Evolutionary conservation across 2,329 filamentous ascomycete genomes (phyloP).

Genomic region (Colletotrichum sp.): DNA sequence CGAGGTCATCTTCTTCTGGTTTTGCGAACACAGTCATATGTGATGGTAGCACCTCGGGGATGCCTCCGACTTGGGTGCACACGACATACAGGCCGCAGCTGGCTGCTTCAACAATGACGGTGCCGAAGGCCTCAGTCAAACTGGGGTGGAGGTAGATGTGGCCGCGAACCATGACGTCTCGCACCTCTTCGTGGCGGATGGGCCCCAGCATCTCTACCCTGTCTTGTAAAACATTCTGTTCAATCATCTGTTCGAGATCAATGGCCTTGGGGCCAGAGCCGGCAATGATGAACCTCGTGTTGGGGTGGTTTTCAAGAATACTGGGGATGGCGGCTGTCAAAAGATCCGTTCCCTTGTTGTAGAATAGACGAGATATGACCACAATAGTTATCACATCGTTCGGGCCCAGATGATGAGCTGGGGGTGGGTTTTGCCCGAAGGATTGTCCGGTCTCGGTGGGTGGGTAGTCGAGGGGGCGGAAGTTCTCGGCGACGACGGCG

Average conservation of each 20-base stretch:
- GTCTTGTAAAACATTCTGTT: slow-evolving; percentile 92
- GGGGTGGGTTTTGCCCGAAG: slow-evolving; percentile 50
- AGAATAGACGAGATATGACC: slow-evolving; percentile 95
- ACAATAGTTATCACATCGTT: slow-evolving; percentile 93
- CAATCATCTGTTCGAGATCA: slow-evolving; percentile 97
- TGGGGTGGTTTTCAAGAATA: slow-evolving; percentile 86
- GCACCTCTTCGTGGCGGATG: slow-evolving; percentile 93
- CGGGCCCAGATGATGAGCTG: slow-evolving; percentile 74
- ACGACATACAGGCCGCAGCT: slow-evolving; percentile 96
- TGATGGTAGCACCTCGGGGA: slow-evolving; percentile 91
- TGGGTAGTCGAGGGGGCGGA: slow-evolving; percentile 66
- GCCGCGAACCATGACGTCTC: slow-evolving; percentile 95
- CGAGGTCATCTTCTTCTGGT: slow-evolving; percentile 94
- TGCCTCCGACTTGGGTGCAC: slow-evolving; percentile 93
- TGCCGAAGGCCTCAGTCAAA: slow-evolving; percentile 95
- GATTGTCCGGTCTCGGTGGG: slow-evolving; percentile 27
- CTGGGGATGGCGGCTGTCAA: slow-evolving; percentile 95
- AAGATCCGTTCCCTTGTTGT: slow-evolving; percentile 97
- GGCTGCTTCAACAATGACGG: slow-evolving; percentile 95
- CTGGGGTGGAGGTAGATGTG: slow-evolving; percentile 97
- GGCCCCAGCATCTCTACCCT: slow-evolving; percentile 91
- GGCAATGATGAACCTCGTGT: slow-evolving; percentile 95
- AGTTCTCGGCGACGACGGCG: slow-evolving; percentile 95
- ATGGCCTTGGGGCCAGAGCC: slow-evolving; percentile 97
- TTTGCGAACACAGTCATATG: slow-evolving; percentile 99